Conservation (phyloP, 192 early-diverging fungal species). For the Coemansia sp. region DNA sequence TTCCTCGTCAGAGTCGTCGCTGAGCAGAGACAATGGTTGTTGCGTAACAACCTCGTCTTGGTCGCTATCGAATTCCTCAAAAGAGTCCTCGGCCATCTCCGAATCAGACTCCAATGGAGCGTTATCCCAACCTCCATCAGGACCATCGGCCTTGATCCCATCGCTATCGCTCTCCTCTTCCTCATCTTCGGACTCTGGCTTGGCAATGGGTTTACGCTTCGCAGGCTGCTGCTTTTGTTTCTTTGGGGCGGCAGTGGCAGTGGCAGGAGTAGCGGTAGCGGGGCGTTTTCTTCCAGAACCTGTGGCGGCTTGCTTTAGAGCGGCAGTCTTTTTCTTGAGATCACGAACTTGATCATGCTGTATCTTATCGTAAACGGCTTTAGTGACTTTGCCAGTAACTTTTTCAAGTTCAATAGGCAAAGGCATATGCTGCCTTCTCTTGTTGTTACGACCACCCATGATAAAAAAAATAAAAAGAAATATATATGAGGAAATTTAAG, state of each 20-base stretch:
- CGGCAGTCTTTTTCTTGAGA: slow-evolving; percentile 36
- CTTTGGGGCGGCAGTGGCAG: not conserved
- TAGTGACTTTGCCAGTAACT: slow-evolving; percentile 52
- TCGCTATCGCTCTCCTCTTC: slow-evolving; percentile 47
- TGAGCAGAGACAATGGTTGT: slow-evolving; percentile 20
- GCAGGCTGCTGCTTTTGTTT: not conserved
- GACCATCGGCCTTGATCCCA: slow-evolving; percentile 40
- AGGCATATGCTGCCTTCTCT: slow-evolving; percentile 50
- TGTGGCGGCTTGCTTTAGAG: slow-evolving; percentile 12
- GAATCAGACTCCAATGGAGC: slow-evolving; percentile 58
- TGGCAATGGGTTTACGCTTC: slow-evolving; percentile 10
- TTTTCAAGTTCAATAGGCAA: slow-evolving; percentile 48
- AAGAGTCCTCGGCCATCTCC: slow-evolving; percentile 54
- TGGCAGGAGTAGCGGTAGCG: not conserved
- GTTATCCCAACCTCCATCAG: slow-evolving; percentile 53
- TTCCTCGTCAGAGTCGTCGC: slow-evolving; percentile 22
- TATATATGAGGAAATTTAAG: slow-evolving; percentile 4
- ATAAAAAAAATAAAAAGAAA: not conserved
- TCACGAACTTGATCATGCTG: slow-evolving; percentile 32
- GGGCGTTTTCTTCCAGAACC: not conserved
- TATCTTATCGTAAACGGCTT: slow-evolving; percentile 39
- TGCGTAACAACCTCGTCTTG: slow-evolving; percentile 24
- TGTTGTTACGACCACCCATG: slow-evolving; percentile 59
- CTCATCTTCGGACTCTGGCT: slow-evolving; percentile 6
- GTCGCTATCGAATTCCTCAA: slow-evolving; percentile 53